Conservation (phyloP, 176 grass and related monocot species). For the Panicum miliaceum region DNA sequence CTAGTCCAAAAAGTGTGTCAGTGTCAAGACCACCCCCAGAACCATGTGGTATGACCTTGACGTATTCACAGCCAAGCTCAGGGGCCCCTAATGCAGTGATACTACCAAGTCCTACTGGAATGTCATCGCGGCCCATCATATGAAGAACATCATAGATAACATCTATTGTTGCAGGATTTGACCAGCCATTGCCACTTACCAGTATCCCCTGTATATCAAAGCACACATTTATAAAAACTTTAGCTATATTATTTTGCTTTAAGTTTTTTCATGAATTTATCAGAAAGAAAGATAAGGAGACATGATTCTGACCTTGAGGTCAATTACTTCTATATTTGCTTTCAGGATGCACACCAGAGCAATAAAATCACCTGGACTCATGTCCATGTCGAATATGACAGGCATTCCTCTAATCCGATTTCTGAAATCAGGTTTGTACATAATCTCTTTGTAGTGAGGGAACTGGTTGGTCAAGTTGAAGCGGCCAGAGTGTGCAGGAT, state of each 20-base stretch:
- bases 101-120: conserved; percentile 68
- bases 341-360: conserved; percentile 80
- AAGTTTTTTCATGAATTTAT: conserved; percentile 7
- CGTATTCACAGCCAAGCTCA: conserved; percentile 55
- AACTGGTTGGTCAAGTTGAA: conserved; percentile 67
- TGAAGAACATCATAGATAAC: conserved; percentile 73
- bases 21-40: conserved; percentile 68
- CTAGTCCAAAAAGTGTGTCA: conserved; percentile 76
- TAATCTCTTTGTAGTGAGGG: conserved; percentile 59
- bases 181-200: conserved; percentile 74
- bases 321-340: conserved; percentile 57
- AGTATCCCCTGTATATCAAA: conserved; percentile 56
- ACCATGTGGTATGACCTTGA: conserved; percentile 66
- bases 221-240: neutral
- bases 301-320: conserved; percentile 63
- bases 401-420: conserved; percentile 54
- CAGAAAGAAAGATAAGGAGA: neutral
- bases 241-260: neutral
- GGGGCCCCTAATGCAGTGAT: conserved; percentile 58
- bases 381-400: conserved; percentile 78
- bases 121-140: conserved; percentile 89
- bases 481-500: conserved; percentile 51
- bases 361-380: conserved; percentile 89
- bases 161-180: conserved; percentile 70
- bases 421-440: conserved; percentile 54